Conservation (phyloP, 495 filamentous ascomycete species). For the Penicillium egyptiacum region DNA sequence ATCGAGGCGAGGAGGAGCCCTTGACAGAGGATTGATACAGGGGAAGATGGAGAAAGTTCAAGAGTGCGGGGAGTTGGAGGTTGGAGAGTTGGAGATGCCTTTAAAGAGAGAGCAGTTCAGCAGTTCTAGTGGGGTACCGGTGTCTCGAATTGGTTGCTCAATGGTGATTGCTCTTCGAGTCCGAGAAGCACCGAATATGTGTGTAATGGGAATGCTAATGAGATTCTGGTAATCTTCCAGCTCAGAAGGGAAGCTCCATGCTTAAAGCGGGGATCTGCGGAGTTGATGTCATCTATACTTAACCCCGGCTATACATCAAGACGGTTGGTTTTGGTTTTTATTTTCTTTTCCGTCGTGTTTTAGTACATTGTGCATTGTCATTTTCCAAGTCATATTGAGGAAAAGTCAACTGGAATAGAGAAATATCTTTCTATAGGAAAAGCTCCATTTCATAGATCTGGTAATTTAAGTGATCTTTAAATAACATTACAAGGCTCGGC, state of each 20-base stretch:
- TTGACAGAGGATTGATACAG: background rate
- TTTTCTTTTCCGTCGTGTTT: background rate
- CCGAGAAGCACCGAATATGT: slow-evolving; percentile 32
- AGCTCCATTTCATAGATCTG: slow-evolving; percentile 1
- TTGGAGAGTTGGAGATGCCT: slow-evolving; percentile 18
- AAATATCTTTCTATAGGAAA: background rate
- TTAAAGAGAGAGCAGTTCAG: slow-evolving; percentile 10
- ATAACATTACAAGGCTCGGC: slow-evolving; percentile 5
- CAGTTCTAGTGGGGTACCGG: slow-evolving; percentile 9
- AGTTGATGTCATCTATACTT: slow-evolving; percentile 27
- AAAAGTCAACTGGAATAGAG: background rate
- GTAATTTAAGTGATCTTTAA: slow-evolving; percentile 2
- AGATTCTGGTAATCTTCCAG: background rate
- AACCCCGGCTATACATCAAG: background rate
- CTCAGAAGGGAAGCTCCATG: slow-evolving; percentile 33
- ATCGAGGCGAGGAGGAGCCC: background rate
- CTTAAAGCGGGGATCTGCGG: slow-evolving; percentile 17
- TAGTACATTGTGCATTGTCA: background rate
- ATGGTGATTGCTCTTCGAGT: slow-evolving; percentile 29
- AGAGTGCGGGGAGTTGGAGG: slow-evolving; percentile 15
- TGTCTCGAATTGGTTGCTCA: slow-evolving; percentile 10
- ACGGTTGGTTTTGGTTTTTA: background rate
- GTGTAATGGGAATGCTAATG: slow-evolving; percentile 5
- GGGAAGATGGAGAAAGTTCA: slow-evolving; percentile 1
- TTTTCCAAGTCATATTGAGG: background rate